Percentiles rank a stretch among this genome's conserved stretches.
Evolutionary conservation across 1,139 yeast species (phyloP).

Genomic region (Pneumocystis murina): DNA sequence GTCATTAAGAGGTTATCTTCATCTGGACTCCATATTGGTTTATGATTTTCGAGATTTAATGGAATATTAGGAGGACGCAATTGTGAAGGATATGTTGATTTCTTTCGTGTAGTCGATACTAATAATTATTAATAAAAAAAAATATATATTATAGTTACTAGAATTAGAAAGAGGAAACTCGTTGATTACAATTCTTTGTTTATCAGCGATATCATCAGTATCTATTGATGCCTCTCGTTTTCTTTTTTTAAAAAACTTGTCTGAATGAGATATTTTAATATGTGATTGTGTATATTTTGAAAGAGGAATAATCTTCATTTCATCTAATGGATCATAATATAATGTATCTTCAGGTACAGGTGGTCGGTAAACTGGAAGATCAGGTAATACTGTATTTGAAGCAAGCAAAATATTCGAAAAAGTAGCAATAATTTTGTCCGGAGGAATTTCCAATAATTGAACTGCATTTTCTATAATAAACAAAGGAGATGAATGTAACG

Average conservation of each 20-base stretch:
- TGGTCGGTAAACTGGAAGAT: conserved; percentile 11
- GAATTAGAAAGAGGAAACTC: neutral
- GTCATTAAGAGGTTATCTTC: conserved; percentile 72
- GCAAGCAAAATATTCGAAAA: conserved; percentile 1
- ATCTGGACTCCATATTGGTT: conserved; percentile 90
- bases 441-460: conserved; percentile 5
- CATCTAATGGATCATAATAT: conserved; percentile 1
- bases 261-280: neutral
- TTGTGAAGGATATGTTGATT: conserved; percentile 5
- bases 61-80: conserved; percentile 70
- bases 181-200: neutral
- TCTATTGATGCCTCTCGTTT: neutral
- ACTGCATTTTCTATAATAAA: conserved; percentile 3
- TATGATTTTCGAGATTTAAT: conserved; percentile 51
- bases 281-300: conserved; percentile 6
- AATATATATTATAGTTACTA: neutral
- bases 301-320: conserved; percentile 3
- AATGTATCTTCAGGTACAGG: conserved; percentile 6
- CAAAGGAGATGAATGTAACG: conserved; percentile 4
- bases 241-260: conserved; percentile 1
- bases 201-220: neutral
- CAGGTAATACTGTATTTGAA: conserved; percentile 2
- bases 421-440: conserved; percentile 7
- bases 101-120: neutral
- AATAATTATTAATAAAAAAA: neutral